A percentile compares a stretch with the other conserved stretches of the same genome.
Conservation (phyloP, 495 filamentous ascomycete species). For the Barbatosphaeria neglecta region DNA sequence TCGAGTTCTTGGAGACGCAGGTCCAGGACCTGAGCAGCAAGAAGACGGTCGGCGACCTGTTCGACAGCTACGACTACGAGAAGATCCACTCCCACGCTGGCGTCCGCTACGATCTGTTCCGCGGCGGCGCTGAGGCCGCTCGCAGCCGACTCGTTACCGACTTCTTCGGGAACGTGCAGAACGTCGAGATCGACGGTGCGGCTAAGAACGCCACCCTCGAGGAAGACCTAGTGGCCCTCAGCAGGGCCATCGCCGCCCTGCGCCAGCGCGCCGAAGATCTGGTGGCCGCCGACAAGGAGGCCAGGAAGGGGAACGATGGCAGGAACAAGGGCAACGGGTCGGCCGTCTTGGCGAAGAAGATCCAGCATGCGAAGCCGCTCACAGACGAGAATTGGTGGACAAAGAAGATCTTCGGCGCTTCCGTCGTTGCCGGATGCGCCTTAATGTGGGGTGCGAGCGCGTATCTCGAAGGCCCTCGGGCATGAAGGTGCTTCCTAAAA, state of each 20-base stretch:
- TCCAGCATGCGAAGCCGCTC: slow-evolving; percentile 46
- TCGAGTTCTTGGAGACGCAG: slow-evolving; percentile 89
- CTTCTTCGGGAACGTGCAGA: slow-evolving; percentile 97
- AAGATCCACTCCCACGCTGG: slow-evolving; percentile 91
- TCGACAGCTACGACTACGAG: slow-evolving; percentile 86
- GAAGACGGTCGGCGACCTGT: slow-evolving; percentile 80
- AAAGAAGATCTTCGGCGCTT: slow-evolving; percentile 55
- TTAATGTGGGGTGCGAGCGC: slow-evolving; percentile 57
- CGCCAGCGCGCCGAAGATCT: slow-evolving; percentile 38
- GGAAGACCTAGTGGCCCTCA: slow-evolving; percentile 59
- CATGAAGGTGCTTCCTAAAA: slow-evolving; percentile 6
- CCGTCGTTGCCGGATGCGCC: slow-evolving; percentile 53
- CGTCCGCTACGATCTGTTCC: slow-evolving; percentile 88
- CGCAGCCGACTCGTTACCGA: slow-evolving; percentile 75
- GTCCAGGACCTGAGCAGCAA: slow-evolving; percentile 73
- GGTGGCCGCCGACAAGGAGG: slow-evolving; percentile 21
- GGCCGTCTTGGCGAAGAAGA: slow-evolving; percentile 17
- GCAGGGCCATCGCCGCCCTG: slow-evolving; percentile 48
- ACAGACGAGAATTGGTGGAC: slow-evolving; percentile 55
- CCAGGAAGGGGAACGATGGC: slow-evolving; percentile 20
- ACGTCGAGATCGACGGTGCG: slow-evolving; percentile 70
- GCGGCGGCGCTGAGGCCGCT: slow-evolving; percentile 59
- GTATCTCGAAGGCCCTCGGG: slow-evolving; percentile 23
- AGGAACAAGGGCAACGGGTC: background rate
- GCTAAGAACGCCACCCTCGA: slow-evolving; percentile 44